Conservation (phyloP, 2,329 filamentous ascomycete genomes). For the Colletotrichum endophyticum region DNA sequence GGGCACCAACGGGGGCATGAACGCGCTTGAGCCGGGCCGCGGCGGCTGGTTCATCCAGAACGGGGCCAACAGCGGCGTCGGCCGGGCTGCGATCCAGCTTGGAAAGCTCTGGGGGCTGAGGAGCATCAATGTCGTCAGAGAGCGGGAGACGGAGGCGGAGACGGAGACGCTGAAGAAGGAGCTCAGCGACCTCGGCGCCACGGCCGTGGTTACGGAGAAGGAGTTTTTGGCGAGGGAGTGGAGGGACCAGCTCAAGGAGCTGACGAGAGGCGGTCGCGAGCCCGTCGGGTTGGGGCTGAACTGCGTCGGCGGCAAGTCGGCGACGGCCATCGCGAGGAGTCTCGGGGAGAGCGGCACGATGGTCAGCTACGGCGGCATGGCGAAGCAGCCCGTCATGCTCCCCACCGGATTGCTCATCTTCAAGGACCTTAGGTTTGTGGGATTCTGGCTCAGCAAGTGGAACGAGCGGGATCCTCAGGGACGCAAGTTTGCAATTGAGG, state of each 20-base stretch:
- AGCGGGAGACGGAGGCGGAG: conserved; percentile 67
- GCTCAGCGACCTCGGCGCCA: conserved; percentile 59
- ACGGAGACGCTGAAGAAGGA: conserved; percentile 65
- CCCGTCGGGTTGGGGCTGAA: conserved; percentile 82
- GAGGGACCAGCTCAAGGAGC: conserved; percentile 61
- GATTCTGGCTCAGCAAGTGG: conserved; percentile 96
- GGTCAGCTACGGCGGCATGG: conserved; percentile 97
- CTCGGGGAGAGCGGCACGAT: conserved; percentile 73
- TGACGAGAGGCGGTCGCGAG: conserved; percentile 75
- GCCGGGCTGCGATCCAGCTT: conserved; percentile 88
- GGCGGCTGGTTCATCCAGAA: conserved; percentile 97
- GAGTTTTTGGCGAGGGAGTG: conserved; percentile 65
- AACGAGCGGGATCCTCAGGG: conserved; percentile 74
- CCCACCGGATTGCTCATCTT: conserved; percentile 91
- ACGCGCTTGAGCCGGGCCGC: conserved; percentile 48
- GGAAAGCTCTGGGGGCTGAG: conserved; percentile 85
- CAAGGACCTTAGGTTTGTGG: conserved; percentile 85
- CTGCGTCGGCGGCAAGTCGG: conserved; percentile 90
- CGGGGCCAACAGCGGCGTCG: conserved; percentile 93
- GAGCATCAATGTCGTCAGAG: conserved; percentile 87
- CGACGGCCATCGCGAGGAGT: conserved; percentile 77
- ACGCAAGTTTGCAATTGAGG: conserved; percentile 81
- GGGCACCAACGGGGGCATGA: conserved; percentile 44
- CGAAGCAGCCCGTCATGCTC: conserved; percentile 80
- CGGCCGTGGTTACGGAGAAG: conserved; percentile 60